Base-by-base conservation (phyloP, 139 green algal genomes). In the Chlorella ohadii region DNA sequence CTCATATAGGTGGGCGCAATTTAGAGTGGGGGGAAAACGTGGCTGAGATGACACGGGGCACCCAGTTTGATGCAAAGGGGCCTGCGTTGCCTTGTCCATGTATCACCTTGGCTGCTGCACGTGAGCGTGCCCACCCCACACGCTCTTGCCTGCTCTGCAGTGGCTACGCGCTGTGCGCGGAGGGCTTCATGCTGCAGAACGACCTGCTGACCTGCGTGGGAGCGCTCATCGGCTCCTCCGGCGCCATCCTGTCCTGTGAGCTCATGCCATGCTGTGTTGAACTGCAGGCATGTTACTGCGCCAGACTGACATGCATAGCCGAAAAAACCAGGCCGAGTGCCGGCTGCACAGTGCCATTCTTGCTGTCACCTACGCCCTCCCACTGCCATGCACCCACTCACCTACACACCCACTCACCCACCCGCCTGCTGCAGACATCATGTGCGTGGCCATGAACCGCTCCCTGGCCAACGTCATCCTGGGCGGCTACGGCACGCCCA, bases 181-280 rank as follows among this genome's bases (percentile, higher is more conserved):
- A 98, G 89, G 94, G 94, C 83, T 98, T 97, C 92, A 95, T 97
- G 94, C 89, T 98, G 74, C 87, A 88, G 78, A 96, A 95, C 80
- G 89, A 96, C 85, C 88, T 98, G 85, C 90, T 97, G 44, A 97
- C 91, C 16, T 79, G 87, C 12, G 94, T 96, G 47, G 95, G 95
- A 41, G 94, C 95, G 27, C 91, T 98, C 44, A 98, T 98, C 80
- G 95, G 94, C 67, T 94, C 90, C 59, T 95, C 89, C 25, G 95
- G 95, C 13, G 94, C 94, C 80, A 98, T 98, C 82, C 92, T 98
- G 39, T 95, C 90, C 28, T 97, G 51, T 59, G 51, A 59, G 51
- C n/a, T n/a, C n/a, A n/a, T n/a, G n/a, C n/a, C n/a, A n/a, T n/a
- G n/a, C n/a, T n/a, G n/a, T n/a, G n/a, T n/a, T n/a, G n/a, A n/a